Percentiles rank a stretch among this genome's conserved stretches.
These are phyloP conservation scores for Monosporozyma unispora DNA, from an alignment of 805 yeast genomes.

Conservation along the genomic window DNA sequence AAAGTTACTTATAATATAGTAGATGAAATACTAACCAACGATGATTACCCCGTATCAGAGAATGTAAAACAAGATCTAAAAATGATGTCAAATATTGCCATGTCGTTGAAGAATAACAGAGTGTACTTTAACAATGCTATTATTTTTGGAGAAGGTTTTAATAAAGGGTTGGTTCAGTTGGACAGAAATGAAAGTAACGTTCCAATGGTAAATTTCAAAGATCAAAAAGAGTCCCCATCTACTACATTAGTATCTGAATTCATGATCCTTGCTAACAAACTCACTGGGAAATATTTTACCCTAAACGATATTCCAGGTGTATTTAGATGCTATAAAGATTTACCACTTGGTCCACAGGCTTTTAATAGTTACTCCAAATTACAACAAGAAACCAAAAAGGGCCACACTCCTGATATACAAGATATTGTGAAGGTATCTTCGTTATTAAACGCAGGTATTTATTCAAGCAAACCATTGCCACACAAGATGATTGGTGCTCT, in stretches of 20 bases:
- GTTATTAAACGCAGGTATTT: slow-evolving; percentile 45
- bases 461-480: slow-evolving; percentile 34
- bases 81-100: slow-evolving; percentile 25
- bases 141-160: slow-evolving; percentile 31
- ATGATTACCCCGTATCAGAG: slow-evolving; percentile 2
- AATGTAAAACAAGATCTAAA: slow-evolving; percentile 29
- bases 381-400: slow-evolving; percentile 15
- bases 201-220: slow-evolving; percentile 15
- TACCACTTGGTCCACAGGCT: slow-evolving; percentile 25
- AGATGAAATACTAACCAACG: slow-evolving; percentile 35
- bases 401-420: slow-evolving; percentile 25
- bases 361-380: slow-evolving; percentile 16
- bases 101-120: slow-evolving; percentile 23
- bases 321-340: slow-evolving; percentile 29
- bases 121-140: slow-evolving; percentile 33
- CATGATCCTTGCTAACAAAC: slow-evolving; percentile 73
- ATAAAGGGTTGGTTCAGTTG: slow-evolving; percentile 15
- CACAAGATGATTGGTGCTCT: slow-evolving; percentile 61
- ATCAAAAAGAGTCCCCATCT: slow-evolving; percentile 36
- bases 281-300: slow-evolving; percentile 42
- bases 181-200: slow-evolving; percentile 4
- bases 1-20: slow-evolving; percentile 57
- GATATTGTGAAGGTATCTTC: slow-evolving; percentile 38
- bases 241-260: slow-evolving; percentile 66
- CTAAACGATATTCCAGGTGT: slow-evolving; percentile 43